Percentiles rank a stretch among this genome's conserved stretches.
These are phyloP conservation scores for Elongisporangium senticosum DNA, from an alignment of 352 stramenopile species.

Conservation along the genomic window DNA sequence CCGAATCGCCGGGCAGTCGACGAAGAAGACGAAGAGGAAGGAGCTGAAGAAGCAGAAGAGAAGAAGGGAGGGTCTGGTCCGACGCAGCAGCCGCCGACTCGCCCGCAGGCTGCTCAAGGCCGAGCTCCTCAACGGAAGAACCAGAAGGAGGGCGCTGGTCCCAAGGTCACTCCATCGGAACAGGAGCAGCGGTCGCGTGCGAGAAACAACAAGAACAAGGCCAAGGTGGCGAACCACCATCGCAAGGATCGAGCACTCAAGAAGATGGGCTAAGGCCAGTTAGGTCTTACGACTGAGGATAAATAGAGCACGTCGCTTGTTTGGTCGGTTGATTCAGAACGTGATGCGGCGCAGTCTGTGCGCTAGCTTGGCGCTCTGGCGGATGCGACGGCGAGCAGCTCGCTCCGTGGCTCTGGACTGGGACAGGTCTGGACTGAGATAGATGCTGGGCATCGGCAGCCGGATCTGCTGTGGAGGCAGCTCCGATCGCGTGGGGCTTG, in stretches of 20 bases:
- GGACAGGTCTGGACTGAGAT: slow-evolving; percentile 43
- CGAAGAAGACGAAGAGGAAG: slow-evolving; percentile 13
- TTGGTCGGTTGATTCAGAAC: slow-evolving; percentile 12
- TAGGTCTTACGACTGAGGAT: not conserved
- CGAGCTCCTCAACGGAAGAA: slow-evolving; percentile 19
- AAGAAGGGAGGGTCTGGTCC: slow-evolving; percentile 9
- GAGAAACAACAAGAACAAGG: slow-evolving; percentile 71
- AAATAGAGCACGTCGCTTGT: slow-evolving; percentile 1
- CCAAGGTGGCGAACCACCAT: slow-evolving; percentile 74
- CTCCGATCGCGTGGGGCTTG: slow-evolving; percentile 18
- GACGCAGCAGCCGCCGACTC: slow-evolving; percentile 2
- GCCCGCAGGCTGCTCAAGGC: not conserved
- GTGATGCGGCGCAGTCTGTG: slow-evolving; percentile 43
- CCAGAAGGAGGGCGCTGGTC: slow-evolving; percentile 10
- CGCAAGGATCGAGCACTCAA: slow-evolving; percentile 80
- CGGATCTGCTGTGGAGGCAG: slow-evolving; percentile 28
- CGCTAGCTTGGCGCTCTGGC: slow-evolving; percentile 34
- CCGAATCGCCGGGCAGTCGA: slow-evolving; percentile 22
- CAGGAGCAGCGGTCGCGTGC: slow-evolving; percentile 39
- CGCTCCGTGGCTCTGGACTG: slow-evolving; percentile 29
- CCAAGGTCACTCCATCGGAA: slow-evolving; percentile 21
- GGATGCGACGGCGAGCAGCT: slow-evolving; percentile 29
- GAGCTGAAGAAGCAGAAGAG: slow-evolving; percentile 17
- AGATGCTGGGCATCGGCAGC: slow-evolving; percentile 51
- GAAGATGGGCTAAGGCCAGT: slow-evolving; percentile 49